Evolutionary conservation across 306 rosid genomes (phyloP).

Genomic region (Hippophae rhamnoides): DNA sequence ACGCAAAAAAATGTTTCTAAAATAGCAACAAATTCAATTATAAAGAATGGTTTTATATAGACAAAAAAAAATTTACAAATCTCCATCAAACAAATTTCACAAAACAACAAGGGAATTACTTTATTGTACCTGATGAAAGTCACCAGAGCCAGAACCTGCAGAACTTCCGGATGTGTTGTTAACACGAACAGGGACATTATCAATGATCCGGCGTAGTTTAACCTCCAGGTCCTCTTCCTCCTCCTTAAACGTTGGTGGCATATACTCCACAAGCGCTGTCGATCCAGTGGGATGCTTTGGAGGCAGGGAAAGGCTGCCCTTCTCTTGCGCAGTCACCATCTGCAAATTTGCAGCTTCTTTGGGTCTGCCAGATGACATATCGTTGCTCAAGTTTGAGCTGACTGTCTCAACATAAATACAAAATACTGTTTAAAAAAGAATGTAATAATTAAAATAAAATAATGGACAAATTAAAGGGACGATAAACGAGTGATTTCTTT

Average conservation of each 20-base stretch:
- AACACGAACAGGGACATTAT: slow-evolving; percentile 92
- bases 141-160: slow-evolving; percentile 95
- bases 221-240: slow-evolving; percentile 88
- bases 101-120: too few species aligned
- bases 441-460: too few species aligned
- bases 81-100: too few species aligned
- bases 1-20: too few species aligned
- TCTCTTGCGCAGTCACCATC: slow-evolving; percentile 40
- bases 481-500: too few species aligned
- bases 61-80: too few species aligned
- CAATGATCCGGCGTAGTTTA: slow-evolving; percentile 85
- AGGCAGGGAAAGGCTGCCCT: slow-evolving; percentile 34
- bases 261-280: slow-evolving; percentile 68
- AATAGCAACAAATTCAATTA: too few species aligned
- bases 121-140: slow-evolving; percentile 75
- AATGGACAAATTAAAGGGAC: too few species aligned
- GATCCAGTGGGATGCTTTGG: slow-evolving; percentile 36
- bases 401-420: too few species aligned
- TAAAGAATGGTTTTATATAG: too few species aligned
- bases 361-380: slow-evolving; percentile 21
- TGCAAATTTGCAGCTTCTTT: slow-evolving; percentile 31
- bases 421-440: too few species aligned
- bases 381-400: background rate
- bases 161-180: slow-evolving; percentile 94
- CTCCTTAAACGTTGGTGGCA: slow-evolving; percentile 54